Conservation (phyloP, 306 rosid genomes). For the Corylus avellana region DNA sequence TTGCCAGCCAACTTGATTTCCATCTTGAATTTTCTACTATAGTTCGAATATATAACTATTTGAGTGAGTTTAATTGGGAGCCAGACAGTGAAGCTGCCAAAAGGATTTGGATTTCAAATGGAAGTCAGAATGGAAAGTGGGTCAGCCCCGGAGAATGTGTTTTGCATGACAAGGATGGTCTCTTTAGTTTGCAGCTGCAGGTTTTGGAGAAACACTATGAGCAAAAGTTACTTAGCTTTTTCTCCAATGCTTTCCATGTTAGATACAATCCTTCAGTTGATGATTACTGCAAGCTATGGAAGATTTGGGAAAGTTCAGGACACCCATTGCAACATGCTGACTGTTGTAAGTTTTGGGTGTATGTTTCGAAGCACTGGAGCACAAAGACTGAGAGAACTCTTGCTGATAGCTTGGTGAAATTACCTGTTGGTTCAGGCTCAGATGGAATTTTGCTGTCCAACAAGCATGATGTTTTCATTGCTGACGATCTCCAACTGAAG, state of each 20-base stretch:
- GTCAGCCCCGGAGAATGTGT: constrained; percentile 52
- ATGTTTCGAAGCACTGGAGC: constrained; percentile 40
- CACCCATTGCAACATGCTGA: constrained; percentile 36
- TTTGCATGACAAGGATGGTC: constrained; percentile 49
- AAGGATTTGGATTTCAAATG: constrained; percentile 61
- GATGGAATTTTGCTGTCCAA: constrained; percentile 39
- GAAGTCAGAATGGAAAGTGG: constrained; percentile 41
- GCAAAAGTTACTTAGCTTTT: constrained; percentile 37
- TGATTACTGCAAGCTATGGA: constrained; percentile 66
- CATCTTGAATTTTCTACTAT: constrained; percentile 37
- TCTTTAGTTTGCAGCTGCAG: constrained; percentile 48
- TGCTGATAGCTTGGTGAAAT: constrained; percentile 40
- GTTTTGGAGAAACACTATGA: constrained; percentile 45
- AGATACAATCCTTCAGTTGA: constrained; percentile 44
- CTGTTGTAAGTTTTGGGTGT: constrained; percentile 68
- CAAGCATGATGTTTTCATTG: constrained; percentile 54
- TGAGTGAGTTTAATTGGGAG: constrained; percentile 43
- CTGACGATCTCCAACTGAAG: constrained; percentile 67
- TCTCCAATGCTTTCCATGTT: constrained; percentile 44
- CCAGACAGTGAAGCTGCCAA: constrained; percentile 36
- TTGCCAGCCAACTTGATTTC: constrained; percentile 44
- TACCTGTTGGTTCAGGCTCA: constrained; percentile 47
- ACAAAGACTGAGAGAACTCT: constrained; percentile 31
- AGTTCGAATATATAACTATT: constrained; percentile 46
- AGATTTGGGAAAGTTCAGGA: constrained; percentile 57